A percentile compares a stretch with the other conserved stretches of the same genome.
Evolutionary conservation across 306 rosid genomes (phyloP).

Genomic region (Fagus sylvatica): DNA sequence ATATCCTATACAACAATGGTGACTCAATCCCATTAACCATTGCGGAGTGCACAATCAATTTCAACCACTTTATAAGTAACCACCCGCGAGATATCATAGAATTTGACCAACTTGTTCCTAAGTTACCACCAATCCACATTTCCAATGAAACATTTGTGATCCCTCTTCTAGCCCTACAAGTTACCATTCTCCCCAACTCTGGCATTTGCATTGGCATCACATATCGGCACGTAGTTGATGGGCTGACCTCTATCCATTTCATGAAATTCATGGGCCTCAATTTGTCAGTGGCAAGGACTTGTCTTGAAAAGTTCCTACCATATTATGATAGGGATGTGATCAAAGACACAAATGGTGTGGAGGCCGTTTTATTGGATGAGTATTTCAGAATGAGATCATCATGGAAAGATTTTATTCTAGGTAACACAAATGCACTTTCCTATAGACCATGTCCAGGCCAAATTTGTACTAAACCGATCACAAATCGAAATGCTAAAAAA

Average conservation of each 20-base stretch:
- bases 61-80: constrained; percentile 11
- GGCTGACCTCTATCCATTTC: constrained; percentile 27
- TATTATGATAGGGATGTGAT: constrained; percentile 7
- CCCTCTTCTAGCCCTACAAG: constrained; percentile 28
- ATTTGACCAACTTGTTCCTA: constrained; percentile 28
- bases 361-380: background rate
- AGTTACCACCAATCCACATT: background rate
- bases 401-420: background rate
- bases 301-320: background rate
- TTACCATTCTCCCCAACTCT: constrained; percentile 31
- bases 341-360: constrained; percentile 14
- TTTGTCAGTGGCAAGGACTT: background rate
- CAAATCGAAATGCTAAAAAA: constrained; percentile 25
- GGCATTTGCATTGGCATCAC: constrained; percentile 26
- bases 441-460: constrained; percentile 18
- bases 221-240: constrained; percentile 34
- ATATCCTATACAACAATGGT: constrained; percentile 17
- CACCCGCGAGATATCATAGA: constrained; percentile 10
- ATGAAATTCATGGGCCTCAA: constrained; percentile 40
- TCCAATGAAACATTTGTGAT: background rate
- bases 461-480: constrained; percentile 1
- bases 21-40: constrained; percentile 18
- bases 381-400: background rate
- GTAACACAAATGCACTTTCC: background rate
- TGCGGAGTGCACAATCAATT: constrained; percentile 22